Conservation (phyloP, 805 yeast genomes). For the Metschnikowia henanensis region DNA sequence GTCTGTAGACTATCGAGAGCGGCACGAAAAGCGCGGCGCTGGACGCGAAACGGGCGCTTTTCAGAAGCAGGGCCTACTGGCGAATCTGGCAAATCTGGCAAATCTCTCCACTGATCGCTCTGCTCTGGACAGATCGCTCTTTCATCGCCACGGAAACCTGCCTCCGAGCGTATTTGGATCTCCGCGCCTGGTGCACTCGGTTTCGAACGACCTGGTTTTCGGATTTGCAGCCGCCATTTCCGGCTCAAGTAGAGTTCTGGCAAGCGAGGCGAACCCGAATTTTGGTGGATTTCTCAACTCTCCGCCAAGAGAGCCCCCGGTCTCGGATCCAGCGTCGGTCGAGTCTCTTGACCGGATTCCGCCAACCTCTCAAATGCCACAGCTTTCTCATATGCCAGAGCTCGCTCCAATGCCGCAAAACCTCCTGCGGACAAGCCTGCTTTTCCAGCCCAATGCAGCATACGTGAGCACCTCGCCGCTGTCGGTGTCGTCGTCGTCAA, state of each 20-base stretch:
- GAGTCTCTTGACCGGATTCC: background rate
- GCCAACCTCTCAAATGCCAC: too few species aligned
- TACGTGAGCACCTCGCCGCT: conserved; percentile 16
- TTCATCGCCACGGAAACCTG: background rate
- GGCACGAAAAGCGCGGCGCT: too few species aligned
- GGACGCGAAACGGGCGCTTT: too few species aligned
- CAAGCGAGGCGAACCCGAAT: background rate
- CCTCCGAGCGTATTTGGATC: background rate
- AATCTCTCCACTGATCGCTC: too few species aligned
- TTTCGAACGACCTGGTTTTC: background rate
- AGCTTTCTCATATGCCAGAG: too few species aligned
- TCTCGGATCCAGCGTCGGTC: background rate
- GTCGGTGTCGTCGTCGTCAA: conserved; percentile 25
- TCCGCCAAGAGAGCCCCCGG: background rate
- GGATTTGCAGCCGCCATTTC: too few species aligned
- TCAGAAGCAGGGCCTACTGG: too few species aligned
- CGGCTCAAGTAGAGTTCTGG: too few species aligned
- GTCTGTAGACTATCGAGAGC: too few species aligned
- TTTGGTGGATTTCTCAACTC: conserved; percentile 1
- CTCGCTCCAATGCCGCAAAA: too few species aligned
- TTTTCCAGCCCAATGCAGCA: conserved; percentile 13
- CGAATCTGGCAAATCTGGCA: too few species aligned
- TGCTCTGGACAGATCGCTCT: background rate
- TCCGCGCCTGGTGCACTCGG: background rate
- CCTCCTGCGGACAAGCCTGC: conserved; percentile 9